These are phyloP conservation scores for Corymbia citriodora DNA, from an alignment of 441 rosid species.

Conservation along the genomic window DNA sequence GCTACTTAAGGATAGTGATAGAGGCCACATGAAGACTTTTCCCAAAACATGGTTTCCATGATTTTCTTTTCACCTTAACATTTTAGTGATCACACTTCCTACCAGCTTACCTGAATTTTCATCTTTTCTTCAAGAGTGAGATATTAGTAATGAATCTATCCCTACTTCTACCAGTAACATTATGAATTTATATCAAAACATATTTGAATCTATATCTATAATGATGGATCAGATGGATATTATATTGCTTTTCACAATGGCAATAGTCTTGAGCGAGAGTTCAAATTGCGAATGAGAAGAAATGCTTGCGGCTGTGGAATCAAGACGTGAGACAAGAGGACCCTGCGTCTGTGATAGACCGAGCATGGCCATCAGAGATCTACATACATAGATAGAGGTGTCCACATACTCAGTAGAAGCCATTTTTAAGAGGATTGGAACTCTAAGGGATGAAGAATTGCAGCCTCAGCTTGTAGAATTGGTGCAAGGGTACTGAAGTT, in stretches of 20 bases:
- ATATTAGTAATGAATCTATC: not conserved
- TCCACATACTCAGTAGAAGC: conserved; percentile 83
- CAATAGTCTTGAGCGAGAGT: conserved; percentile 81
- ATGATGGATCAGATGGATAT: not conserved
- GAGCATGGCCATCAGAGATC: conserved; percentile 59
- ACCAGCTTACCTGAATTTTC: not conserved
- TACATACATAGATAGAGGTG: conserved; percentile 69
- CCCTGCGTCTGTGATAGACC: conserved; percentile 50
- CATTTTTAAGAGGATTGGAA: conserved; percentile 69
- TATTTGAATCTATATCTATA: not conserved
- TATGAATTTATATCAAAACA: not conserved
- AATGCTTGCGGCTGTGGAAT: conserved; percentile 56
- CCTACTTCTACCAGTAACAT: not conserved
- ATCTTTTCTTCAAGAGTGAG: not conserved
- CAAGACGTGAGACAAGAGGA: conserved; percentile 82
- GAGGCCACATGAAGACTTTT: not conserved
- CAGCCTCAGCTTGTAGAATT: conserved; percentile 87
- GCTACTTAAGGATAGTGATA: not conserved
- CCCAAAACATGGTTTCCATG: not conserved
- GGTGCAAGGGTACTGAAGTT: conserved; percentile 58
- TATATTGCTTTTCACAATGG: not conserved
- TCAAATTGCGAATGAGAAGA: conserved; percentile 81
- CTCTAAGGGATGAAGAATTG: conserved; percentile 85
- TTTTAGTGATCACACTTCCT: not conserved
- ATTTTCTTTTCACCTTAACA: not conserved